Evolutionary conservation across 1,139 yeast genomes (phyloP).

Genomic region (Meyerozyma athensensis): DNA sequence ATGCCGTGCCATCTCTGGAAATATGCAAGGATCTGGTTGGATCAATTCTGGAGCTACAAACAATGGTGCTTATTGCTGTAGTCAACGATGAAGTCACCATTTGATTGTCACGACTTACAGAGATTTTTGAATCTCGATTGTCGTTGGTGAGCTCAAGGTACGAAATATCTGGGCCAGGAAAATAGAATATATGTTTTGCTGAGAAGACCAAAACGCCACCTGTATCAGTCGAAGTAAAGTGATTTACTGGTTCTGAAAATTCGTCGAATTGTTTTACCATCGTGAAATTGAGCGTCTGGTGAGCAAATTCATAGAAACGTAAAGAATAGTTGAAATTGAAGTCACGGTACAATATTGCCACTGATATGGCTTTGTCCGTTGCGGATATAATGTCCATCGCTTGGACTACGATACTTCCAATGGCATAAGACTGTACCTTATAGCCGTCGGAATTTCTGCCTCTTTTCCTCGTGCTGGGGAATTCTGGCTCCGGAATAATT

Average conservation of each 20-base stretch:
- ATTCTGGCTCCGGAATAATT: slow-evolving; percentile 13
- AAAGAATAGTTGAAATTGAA: slow-evolving; percentile 29
- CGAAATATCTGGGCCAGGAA: slow-evolving; percentile 18
- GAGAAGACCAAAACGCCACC: slow-evolving; percentile 33
- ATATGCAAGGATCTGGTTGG: slow-evolving; percentile 23
- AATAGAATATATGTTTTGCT: slow-evolving; percentile 28
- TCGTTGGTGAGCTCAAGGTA: slow-evolving; percentile 12
- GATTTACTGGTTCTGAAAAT: slow-evolving; percentile 31
- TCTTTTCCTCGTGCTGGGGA: slow-evolving; percentile 4
- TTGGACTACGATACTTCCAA: slow-evolving; percentile 29
- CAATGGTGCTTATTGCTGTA: slow-evolving; percentile 8
- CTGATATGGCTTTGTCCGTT: slow-evolving; percentile 6
- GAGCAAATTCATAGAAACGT: slow-evolving; percentile 23
- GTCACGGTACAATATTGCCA: slow-evolving; percentile 36
- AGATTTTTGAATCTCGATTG: slow-evolving; percentile 7
- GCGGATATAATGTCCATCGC: slow-evolving; percentile 23
- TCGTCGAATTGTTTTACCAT: slow-evolving; percentile 27
- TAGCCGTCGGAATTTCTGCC: slow-evolving; percentile 8
- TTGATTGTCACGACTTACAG: slow-evolving; percentile 8
- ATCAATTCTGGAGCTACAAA: slow-evolving; percentile 20
- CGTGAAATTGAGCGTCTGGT: slow-evolving; percentile 3
- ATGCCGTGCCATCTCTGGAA: slow-evolving; percentile 29
- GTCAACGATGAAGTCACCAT: slow-evolving; percentile 13
- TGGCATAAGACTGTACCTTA: slow-evolving; percentile 12
- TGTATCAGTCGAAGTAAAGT: slow-evolving; percentile 18